Evolutionary conservation across 148 eudicot genomes (phyloP), one percentile per base, ranked within the genome.

Genomic region (Suaeda aralocaspica): DNA sequence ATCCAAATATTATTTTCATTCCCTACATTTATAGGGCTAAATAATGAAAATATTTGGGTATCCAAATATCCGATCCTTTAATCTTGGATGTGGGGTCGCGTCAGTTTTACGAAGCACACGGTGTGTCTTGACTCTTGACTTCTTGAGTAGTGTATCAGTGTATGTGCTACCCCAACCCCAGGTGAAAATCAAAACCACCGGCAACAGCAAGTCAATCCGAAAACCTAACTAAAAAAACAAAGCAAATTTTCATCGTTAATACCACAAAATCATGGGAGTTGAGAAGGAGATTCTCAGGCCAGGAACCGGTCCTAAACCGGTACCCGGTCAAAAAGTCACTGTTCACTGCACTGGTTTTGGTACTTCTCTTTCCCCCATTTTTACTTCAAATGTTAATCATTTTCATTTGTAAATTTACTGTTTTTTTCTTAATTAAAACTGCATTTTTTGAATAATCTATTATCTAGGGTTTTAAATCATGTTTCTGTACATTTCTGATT

Each of bases 321-420:
- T 70, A 3, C 67, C 82, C 51, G 98, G 98, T 46, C 96, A 94
- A 68, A 83, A 57, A 21, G 98, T 94, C 78, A 87, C 97, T 71
- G 97, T 94, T 66, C 98, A 94, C 84, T 94, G 98, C 82, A 94
- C 98, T 58, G 98, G 97, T 22, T 94, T 42, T 68, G 98, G 98
- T 87, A 74, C 45, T 25, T 67, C 59, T 41, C 28, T 64, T 44
- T 15, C 21, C 36, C 11, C 21, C 21, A 15, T 57, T 74, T 4
- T 34, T 1, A 8, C 49, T 36, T 36, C 41, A 36, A 36, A 3
- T 36, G 8, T 36, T 36, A 3, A 36, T 8, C 41, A 36, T 3
- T 4, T 36, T 3, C 41, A 4, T n/a, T 36, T 36, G 41, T 36
- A 36, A 36, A 3, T 36, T 3, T 13, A 45, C 15, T 1, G 9